phyloP scores from a whole-genome alignment of 176 grass and related monocot species.

The Metroxylon sagu region DNA sequence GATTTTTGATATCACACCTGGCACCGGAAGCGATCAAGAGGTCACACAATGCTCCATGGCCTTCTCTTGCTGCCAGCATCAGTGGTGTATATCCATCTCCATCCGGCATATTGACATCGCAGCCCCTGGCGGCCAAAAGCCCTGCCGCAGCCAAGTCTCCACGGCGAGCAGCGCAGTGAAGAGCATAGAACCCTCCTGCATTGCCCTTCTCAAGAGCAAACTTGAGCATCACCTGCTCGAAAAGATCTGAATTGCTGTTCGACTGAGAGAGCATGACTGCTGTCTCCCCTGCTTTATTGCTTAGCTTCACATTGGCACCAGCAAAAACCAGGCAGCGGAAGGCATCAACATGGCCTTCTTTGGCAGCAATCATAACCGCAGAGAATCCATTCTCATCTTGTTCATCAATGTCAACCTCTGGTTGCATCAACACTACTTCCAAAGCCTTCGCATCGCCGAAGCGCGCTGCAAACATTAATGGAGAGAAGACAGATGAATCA shows the following conservation, averaged over 20 bases:
- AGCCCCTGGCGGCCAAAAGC: slow-evolving; percentile 45
- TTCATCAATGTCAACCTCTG: slow-evolving; percentile 47
- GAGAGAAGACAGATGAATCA: slow-evolving; percentile 51
- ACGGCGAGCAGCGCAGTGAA: slow-evolving; percentile 68
- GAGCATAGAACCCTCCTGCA: slow-evolving; percentile 60
- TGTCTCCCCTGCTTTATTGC: slow-evolving; percentile 47
- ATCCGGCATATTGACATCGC: slow-evolving; percentile 62
- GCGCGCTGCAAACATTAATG: slow-evolving; percentile 38
- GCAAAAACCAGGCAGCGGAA: slow-evolving; percentile 74
- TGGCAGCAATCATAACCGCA: slow-evolving; percentile 52
- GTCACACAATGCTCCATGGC: slow-evolving; percentile 58
- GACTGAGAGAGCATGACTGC: slow-evolving; percentile 45
- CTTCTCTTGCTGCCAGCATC: slow-evolving; percentile 81
- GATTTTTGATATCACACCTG: slow-evolving; percentile 36
- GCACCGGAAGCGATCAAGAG: slow-evolving; percentile 60
- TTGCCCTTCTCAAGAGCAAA: slow-evolving; percentile 82
- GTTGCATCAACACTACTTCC: slow-evolving; percentile 44
- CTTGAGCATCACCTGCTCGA: slow-evolving; percentile 94
- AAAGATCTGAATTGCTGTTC: slow-evolving; percentile 74
- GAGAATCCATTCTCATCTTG: slow-evolving; percentile 58
- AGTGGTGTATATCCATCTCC: slow-evolving; percentile 77
- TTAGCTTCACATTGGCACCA: slow-evolving; percentile 55
- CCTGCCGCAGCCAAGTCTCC: slow-evolving; percentile 44
- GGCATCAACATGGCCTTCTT: slow-evolving; percentile 52
- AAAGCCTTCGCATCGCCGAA: slow-evolving; percentile 45